phyloP scores from a whole-genome alignment of 2,329 filamentous ascomycete species.

The Hirsutella minnesotensis region DNA sequence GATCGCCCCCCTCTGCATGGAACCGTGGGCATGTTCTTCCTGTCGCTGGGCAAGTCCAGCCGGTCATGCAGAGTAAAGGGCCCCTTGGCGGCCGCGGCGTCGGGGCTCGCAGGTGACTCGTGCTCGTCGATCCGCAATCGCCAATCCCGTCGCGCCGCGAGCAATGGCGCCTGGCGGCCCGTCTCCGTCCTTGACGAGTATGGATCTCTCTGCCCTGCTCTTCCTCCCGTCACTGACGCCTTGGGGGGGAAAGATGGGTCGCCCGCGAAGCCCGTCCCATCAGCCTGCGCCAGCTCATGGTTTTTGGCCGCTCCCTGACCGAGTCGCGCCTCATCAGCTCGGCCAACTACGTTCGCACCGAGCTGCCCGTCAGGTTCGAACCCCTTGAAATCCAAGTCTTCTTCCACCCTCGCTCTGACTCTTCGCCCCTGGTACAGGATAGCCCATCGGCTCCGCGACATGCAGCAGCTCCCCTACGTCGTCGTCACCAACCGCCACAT shows the following conservation, averaged over 20 bases:
- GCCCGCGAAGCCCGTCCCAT: constrained; percentile 88
- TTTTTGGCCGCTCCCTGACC: constrained; percentile 88
- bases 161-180: constrained; percentile 43
- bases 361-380: constrained; percentile 41
- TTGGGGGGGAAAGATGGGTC: constrained; percentile 60
- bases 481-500: constrained; percentile 94
- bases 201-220: constrained; percentile 12
- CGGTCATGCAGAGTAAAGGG: constrained; percentile 23
- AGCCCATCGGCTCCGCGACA: constrained; percentile 89
- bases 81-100: constrained; percentile 6
- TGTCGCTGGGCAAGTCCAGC: constrained; percentile 33
- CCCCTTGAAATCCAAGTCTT: too few species aligned
- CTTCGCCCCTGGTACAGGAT: constrained; percentile 39
- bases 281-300: constrained; percentile 89
- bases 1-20: constrained; percentile 20
- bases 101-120: not conserved
- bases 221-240: constrained; percentile 4
- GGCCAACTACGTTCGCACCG: constrained; percentile 93
- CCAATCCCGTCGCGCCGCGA: constrained; percentile 7
- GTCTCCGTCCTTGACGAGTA: constrained; percentile 55
- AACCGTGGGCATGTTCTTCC: constrained; percentile 30
- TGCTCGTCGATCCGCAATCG: constrained; percentile 2
- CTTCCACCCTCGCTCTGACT: not conserved
- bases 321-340: constrained; percentile 83
- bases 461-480: constrained; percentile 91